Evolutionary conservation across 139 green algal species (phyloP).

Genomic region (Auxenochlorella pyrenoidosa): DNA sequence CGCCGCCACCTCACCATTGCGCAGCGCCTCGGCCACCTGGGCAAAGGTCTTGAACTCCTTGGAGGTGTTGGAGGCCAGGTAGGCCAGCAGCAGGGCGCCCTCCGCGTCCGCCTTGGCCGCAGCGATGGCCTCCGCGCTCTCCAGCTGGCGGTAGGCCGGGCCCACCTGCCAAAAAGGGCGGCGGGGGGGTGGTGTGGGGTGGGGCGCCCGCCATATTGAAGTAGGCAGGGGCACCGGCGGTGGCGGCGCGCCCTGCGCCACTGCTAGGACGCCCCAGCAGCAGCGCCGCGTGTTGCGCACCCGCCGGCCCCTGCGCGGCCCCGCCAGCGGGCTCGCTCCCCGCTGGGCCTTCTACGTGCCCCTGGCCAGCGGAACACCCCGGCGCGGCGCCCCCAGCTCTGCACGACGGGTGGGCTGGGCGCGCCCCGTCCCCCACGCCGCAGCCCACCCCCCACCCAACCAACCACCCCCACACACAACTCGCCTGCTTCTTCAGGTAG

Average conservation of each 20-base stretch:
- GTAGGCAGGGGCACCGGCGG: no score
- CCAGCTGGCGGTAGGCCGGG: constrained; percentile 27
- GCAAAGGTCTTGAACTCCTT: constrained; percentile 48
- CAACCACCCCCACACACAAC: no score
- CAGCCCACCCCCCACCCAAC: no score
- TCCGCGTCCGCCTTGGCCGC: not conserved
- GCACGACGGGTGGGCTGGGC: no score
- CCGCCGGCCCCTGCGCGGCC: no score
- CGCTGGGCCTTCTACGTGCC: no score
- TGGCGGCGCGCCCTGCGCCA: not conserved
- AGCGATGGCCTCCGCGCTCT: constrained; percentile 10
- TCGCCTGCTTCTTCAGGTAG: constrained; percentile 52
- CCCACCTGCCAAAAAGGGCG: not conserved
- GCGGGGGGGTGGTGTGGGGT: not conserved
- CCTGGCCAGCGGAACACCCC: no score
- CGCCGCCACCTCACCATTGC: constrained; percentile 14
- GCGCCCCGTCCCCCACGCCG: no score
- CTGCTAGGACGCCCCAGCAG: not conserved
- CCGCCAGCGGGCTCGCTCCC: no score
- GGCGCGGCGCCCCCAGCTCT: no score
- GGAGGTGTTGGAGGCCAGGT: constrained; percentile 22
- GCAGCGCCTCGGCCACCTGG: constrained; percentile 38
- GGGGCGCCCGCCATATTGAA: not conserved
- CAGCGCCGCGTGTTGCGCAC: no score
- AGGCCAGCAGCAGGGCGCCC: constrained; percentile 30